phyloP scores from a whole-genome alignment of 805 yeast genomes.

The Barnettozyma vustinii region DNA sequence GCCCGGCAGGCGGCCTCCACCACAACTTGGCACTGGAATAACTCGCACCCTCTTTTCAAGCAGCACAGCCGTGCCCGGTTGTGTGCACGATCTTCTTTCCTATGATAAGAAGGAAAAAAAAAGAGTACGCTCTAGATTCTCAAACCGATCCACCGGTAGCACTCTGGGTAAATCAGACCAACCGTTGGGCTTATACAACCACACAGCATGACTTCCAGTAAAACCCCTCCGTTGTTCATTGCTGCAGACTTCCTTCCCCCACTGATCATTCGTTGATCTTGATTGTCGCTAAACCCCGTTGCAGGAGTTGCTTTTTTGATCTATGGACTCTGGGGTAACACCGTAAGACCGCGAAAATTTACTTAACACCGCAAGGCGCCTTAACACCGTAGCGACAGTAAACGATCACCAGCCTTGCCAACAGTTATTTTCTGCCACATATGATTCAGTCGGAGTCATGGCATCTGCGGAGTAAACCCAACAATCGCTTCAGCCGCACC shows the following conservation, averaged over 20 bases:
- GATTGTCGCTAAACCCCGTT: background rate
- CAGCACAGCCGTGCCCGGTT: background rate
- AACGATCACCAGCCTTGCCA: background rate
- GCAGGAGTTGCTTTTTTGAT: background rate
- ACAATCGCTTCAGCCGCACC: background rate
- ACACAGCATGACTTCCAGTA: background rate
- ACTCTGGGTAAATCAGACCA: background rate
- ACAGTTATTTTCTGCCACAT: background rate
- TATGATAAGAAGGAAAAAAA: background rate
- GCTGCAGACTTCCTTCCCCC: background rate
- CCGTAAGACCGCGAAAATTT: background rate
- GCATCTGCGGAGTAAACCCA: constrained; percentile 2
- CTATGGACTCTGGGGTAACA: background rate
- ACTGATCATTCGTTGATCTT: background rate
- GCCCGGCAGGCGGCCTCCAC: background rate
- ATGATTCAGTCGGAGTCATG: background rate
- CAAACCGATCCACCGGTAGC: background rate
- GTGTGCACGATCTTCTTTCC: background rate
- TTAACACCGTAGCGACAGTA: background rate
- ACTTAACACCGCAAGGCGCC: background rate
- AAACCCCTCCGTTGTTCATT: background rate
- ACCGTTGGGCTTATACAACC: background rate
- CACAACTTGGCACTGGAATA: background rate
- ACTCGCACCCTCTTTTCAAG: background rate
- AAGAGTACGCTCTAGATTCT: background rate